phyloP scores from a whole-genome alignment of 768 basidiomycete species.

The Hygrocybe punicea region DNA sequence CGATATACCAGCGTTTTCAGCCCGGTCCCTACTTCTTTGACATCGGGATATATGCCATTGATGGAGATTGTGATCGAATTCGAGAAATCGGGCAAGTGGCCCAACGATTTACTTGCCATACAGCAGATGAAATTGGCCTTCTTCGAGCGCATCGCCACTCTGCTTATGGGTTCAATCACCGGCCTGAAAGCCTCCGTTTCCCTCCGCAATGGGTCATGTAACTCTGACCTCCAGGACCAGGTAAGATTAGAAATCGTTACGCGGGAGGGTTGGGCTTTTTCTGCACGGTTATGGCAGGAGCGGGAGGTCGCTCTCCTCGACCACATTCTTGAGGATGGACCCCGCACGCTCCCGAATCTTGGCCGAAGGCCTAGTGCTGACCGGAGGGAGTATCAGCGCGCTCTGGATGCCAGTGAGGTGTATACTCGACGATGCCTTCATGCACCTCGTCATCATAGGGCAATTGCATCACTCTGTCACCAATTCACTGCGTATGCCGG shows the following conservation, averaged over 20 bases:
- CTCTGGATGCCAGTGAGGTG: slow-evolving; percentile 52
- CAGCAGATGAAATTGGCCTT: slow-evolving; percentile 94
- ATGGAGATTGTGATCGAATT: slow-evolving; percentile 83
- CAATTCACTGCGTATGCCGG: slow-evolving; percentile 74
- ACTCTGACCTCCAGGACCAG: slow-evolving; percentile 63
- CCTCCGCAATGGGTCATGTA: slow-evolving; percentile 45
- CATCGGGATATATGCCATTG: slow-evolving; percentile 62
- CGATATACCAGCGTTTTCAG: slow-evolving; percentile 82
- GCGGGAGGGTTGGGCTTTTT: slow-evolving; percentile 83
- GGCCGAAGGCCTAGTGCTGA: slow-evolving; percentile 27
- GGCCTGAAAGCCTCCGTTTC: slow-evolving; percentile 60
- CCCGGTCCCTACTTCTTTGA: slow-evolving; percentile 69
- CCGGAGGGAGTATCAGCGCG: slow-evolving; percentile 52
- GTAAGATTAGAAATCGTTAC: slow-evolving; percentile 74
- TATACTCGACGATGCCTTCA: slow-evolving; percentile 75
- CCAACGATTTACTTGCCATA: slow-evolving; percentile 87
- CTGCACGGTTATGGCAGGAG: slow-evolving; percentile 80
- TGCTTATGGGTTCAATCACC: slow-evolving; percentile 50
- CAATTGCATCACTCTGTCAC: slow-evolving; percentile 75
- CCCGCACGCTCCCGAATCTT: slow-evolving; percentile 36
- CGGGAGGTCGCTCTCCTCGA: slow-evolving; percentile 79
- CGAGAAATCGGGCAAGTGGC: slow-evolving; percentile 91
- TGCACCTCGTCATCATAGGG: slow-evolving; percentile 80
- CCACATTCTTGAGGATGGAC: slow-evolving; percentile 52
- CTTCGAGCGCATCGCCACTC: slow-evolving; percentile 72